Conservation (phyloP, 108 stramenopile genomes). For the Conticribra weissflogii region DNA sequence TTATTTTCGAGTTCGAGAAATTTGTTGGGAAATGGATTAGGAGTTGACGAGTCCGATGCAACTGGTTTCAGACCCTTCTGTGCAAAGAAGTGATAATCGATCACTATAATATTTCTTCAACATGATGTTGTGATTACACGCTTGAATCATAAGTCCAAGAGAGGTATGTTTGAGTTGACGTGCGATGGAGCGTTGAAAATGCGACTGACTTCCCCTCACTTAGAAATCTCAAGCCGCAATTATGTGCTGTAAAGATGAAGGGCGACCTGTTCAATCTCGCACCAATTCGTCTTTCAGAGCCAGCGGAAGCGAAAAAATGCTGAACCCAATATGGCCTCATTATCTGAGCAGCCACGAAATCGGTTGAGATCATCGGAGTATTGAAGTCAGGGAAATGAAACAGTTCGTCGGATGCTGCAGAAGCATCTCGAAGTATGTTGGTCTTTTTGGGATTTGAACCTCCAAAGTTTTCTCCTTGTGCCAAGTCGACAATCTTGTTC, state of each 20-base stretch:
- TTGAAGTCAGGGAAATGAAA: not conserved
- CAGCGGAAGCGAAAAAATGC: not conserved
- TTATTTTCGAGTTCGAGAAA: no score
- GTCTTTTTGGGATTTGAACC: not conserved
- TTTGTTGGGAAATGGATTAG: no score
- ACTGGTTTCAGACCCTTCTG: no score
- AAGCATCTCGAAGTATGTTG: not conserved
- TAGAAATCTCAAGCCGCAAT: not conserved
- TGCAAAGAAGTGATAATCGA: no score
- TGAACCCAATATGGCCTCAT: not conserved
- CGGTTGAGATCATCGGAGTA: constrained; percentile 2
- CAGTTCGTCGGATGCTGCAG: not conserved
- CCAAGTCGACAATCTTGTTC: not conserved
- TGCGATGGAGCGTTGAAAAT: not conserved
- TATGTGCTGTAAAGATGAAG: not conserved
- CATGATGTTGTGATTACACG: no score
- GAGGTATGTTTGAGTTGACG: constrained; percentile 4
- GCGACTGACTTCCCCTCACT: not conserved
- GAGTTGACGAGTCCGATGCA: no score
- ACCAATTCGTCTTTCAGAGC: no score
- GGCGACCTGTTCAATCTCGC: not conserved
- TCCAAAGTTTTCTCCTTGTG: not conserved
- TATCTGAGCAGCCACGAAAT: not conserved
- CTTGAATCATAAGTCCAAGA: constrained; percentile 4
- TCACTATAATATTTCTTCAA: no score